These are phyloP conservation scores for Nitzschia sp. DNA, from an alignment of 108 stramenopile genomes.

Conservation along the genomic window DNA sequence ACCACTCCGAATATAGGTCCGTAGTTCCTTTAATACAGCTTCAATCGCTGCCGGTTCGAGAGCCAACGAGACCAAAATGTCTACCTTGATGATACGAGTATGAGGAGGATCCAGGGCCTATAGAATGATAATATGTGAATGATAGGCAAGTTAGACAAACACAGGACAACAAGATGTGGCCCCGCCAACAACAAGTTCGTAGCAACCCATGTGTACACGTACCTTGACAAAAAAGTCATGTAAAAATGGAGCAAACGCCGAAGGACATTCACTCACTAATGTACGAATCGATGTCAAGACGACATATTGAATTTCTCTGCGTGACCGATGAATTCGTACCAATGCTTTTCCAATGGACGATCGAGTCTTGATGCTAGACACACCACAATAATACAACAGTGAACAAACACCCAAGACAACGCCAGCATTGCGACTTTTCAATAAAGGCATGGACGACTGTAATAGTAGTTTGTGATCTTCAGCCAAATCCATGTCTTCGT, in stretches of 20 bases:
- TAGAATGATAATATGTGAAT: background rate
- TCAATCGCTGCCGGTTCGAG: constrained; percentile 81
- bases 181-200: background rate
- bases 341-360: constrained; percentile 91
- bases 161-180: background rate
- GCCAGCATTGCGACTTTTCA: constrained; percentile 93
- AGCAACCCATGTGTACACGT: no score
- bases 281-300: constrained; percentile 90
- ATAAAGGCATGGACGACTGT: constrained; percentile 82
- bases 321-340: constrained; percentile 93
- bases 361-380: constrained; percentile 76
- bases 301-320: constrained; percentile 96
- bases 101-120: constrained; percentile 91
- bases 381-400: constrained; percentile 93
- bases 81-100: constrained; percentile 93
- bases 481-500: constrained; percentile 83
- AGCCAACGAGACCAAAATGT: constrained; percentile 88
- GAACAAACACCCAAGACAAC: constrained; percentile 95
- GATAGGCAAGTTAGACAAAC: no score
- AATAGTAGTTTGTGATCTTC: constrained; percentile 92
- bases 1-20: constrained; percentile 91
- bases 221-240: constrained; percentile 94
- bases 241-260: constrained; percentile 94
- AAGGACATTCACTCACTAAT: constrained; percentile 90
- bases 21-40: constrained; percentile 89